Base-by-base conservation (phyloP, 257 asterid species). In the Solanum paucissectum region DNA sequence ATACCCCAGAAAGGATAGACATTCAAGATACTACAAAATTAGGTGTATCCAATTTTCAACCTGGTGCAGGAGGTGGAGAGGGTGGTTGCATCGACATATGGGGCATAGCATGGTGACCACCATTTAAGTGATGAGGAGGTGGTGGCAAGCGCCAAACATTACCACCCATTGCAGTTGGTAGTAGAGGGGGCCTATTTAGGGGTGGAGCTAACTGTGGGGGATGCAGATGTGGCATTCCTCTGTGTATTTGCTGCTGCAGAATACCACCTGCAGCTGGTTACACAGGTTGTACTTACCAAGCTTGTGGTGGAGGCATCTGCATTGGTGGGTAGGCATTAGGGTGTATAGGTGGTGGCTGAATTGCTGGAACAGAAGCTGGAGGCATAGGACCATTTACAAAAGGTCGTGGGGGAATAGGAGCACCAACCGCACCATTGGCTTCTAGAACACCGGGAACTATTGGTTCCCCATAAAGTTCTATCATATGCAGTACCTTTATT, bases 401-500 rank as follows among this genome's bases (percentile, higher is more conserved):
- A 72, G 98, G 96, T 84, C 95, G 89, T 37, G 98, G 98, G 55
- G 96, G 96, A 29, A 87, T 87, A 27, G 94, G 95, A 84, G 94
- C 87, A 46, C 64, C 84, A 68, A 92, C 88, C 0, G 90, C 69
- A 27, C 94, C 95, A 52, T 93, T 95, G 37, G 95, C 92, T 89
- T 93, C 98, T 49, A 90, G 88, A 86, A 55, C 89, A 79, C 69
- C 83, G 1, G 92, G 92, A 27, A 94, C 91, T 0, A 93, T 88
- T 86, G 98, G 93, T 90, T 97, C 95, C 91, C 99, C 98, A 87
- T 89, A 92, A 84, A 95, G 90, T 91, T 97, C 94, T 89, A 93
- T 93, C 99, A 95, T 97, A 89, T 95, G 95, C 79, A 95, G 89
- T 49, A 95, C 98, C 93, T 97, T 97, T 86, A 95, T 95, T 87